phyloP scores from a whole-genome alignment of 1,284 basidiomycete species.

The Bjerkandera adusta region DNA sequence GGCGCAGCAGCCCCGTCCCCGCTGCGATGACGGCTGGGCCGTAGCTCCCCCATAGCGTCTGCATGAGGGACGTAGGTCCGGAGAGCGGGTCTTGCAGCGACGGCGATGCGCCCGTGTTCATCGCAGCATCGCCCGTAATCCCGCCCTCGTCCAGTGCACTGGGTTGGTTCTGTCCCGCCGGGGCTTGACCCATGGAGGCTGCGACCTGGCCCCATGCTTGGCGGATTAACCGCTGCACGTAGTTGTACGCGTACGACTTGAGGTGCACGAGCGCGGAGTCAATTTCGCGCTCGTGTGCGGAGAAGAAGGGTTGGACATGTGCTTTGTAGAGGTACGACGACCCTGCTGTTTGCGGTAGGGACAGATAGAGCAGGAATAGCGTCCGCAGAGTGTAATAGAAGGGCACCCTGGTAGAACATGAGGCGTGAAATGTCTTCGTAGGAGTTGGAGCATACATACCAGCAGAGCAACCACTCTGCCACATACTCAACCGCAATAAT shows the following conservation, averaged over 20 bases:
- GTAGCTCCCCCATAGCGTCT: conserved; percentile 69
- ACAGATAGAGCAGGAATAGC: conserved; percentile 83
- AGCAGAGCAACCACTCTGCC: conserved; percentile 81
- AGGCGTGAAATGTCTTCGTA: not conserved
- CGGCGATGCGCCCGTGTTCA: conserved; percentile 41
- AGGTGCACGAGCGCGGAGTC: conserved; percentile 69
- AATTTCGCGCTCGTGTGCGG: conserved; percentile 75
- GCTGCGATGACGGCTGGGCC: conserved; percentile 70
- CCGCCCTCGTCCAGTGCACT: conserved; percentile 25
- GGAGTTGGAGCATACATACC: conserved; percentile 43
- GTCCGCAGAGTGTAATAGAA: conserved; percentile 86
- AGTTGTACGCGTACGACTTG: conserved; percentile 57
- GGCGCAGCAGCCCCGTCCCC: conserved; percentile 56
- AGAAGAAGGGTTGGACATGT: conserved; percentile 79
- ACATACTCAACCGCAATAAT: conserved; percentile 73
- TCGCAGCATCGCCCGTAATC: conserved; percentile 22
- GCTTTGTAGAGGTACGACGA: conserved; percentile 77
- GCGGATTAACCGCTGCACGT: conserved; percentile 61
- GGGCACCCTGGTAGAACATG: conserved; percentile 61
- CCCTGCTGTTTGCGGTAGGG: conserved; percentile 86
- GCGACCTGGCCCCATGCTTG: conserved; percentile 61
- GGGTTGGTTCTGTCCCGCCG: conserved; percentile 13
- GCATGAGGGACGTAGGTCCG: conserved; percentile 60
- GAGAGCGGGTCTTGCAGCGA: conserved; percentile 53
- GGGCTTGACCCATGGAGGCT: conserved; percentile 40